Evolutionary conservation across 441 rosid species (phyloP), one percentile per base, ranked within the genome.

Genomic region (Bocquillonia castaneifolia): DNA sequence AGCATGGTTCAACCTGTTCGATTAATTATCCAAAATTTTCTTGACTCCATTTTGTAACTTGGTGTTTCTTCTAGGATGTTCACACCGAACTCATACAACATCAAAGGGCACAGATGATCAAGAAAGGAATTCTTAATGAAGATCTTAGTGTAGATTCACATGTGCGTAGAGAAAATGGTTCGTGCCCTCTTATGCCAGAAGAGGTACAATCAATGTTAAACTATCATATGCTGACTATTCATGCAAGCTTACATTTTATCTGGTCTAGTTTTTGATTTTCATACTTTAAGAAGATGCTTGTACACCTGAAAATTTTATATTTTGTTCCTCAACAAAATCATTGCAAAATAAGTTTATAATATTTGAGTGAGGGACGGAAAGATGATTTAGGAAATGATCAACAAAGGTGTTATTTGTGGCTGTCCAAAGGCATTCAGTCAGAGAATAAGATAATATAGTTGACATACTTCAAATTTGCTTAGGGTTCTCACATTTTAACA

Each of bases 101-200:
- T 76, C 87, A 85, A 67, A 90, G 99, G 84, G 89, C 87, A 26
- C 88, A 87, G 76, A 77, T 96, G 97, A 93, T 96, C 76, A 89
- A 84, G 81, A 88, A 78, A 70, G 92, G 81, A 74, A 72, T 96
- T 72, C 66, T 93, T 72, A 74, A 71, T 45, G 98, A 84, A 63
- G 80, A 84, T 63, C 77, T 88, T 59, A 80, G 65, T 36, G 77
- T 87, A 25, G 85, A 91, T 65, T 96, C 97, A 8, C 88, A 56
- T 74, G 48, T 78, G 71, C 93, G 75, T 18, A 88, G 88, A 81
- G 89, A 79, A 63, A 88, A 86, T 72, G 99, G 99, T 47, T 81
- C 88, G 50, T 93, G 99, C 64, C 98, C 99, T 47, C 93, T 89
- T 54, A 89, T 88, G 93, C 99, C 99, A 64, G 99, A 93, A 84